phyloP scores from a whole-genome alignment of 768 basidiomycete genomes.

The Suillus ampliporus region DNA sequence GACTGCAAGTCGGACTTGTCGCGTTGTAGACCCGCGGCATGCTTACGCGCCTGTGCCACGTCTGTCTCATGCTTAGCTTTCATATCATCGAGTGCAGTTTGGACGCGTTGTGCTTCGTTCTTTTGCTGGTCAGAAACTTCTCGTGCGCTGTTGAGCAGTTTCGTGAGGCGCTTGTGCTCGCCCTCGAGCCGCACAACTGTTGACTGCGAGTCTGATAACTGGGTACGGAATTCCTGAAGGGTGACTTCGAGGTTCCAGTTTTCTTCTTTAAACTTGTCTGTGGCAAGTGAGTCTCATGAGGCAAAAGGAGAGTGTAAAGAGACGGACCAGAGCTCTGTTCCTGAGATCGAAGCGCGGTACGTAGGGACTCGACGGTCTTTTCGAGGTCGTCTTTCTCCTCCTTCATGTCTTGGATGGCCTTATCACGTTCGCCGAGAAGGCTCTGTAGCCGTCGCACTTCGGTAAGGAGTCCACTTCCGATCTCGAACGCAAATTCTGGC shows the following conservation, averaged over 20 bases:
- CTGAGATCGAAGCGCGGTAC: slow-evolving; percentile 75
- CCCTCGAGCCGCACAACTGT: slow-evolving; percentile 73
- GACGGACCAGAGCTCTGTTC: slow-evolving; percentile 79
- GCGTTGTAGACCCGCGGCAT: slow-evolving; percentile 83
- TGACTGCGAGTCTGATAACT: slow-evolving; percentile 69
- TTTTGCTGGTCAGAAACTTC: slow-evolving; percentile 86
- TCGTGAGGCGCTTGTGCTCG: slow-evolving; percentile 83
- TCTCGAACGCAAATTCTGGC: slow-evolving; percentile 96
- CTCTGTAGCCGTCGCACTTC: slow-evolving; percentile 93
- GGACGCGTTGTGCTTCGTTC: slow-evolving; percentile 80
- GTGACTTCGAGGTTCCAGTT: slow-evolving; percentile 99
- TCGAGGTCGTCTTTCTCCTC: slow-evolving; percentile 93
- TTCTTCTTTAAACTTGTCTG: slow-evolving; percentile 96
- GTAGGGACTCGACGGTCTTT: slow-evolving; percentile 74
- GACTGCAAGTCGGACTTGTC: slow-evolving; percentile 94
- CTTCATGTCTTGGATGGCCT: slow-evolving; percentile 88
- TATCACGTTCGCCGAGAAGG: slow-evolving; percentile 89
- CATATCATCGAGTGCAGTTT: slow-evolving; percentile 67
- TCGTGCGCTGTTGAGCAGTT: slow-evolving; percentile 71
- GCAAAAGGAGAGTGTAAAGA: neutral
- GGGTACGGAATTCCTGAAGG: slow-evolving; percentile 82
- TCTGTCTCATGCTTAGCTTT: slow-evolving; percentile 95
- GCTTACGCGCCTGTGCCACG: slow-evolving; percentile 87
- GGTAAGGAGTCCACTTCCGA: slow-evolving; percentile 88
- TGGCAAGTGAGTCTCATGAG: slow-evolving; percentile 5